Base-by-base conservation (phyloP, 768 basidiomycete species). In the Saitozyma podzolica region DNA sequence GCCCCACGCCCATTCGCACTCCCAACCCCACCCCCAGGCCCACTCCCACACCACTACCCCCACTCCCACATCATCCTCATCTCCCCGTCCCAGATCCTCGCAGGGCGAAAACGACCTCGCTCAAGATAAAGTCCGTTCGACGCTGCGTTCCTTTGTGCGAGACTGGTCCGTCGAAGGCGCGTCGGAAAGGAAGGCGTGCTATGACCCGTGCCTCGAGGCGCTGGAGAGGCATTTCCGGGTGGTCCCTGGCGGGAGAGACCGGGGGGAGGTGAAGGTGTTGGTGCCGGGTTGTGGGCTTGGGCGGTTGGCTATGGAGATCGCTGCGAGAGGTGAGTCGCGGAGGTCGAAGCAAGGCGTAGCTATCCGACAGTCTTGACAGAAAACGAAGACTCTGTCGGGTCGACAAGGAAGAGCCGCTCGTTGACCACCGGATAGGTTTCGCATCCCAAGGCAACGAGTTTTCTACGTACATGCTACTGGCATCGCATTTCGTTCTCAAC, bases 381-480 rank as follows among this genome's bases (percentile, higher is more conserved):
- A 29, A 29, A 29, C 29, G 29, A 29, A 29, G 29, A 29, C 29
- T 29, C 29, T 29, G 29, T 40, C 17, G 37, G 43, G 39, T 42
- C 19, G 20, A 11, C 29, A 37, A 39, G 16, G 9, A 39, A 11
- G 0, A 54, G 19, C 49, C 45, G 19, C 56, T 37, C 41, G 45
- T 9, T 57, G 40, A 57, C 14, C 8, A 43, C 3, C 40, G 37
- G 16, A 43, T 64, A 92, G 93, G 93, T 4, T 97, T 92, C 69
- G 81, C 89, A 0, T 92, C 89, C 66, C 93, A 95, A 78, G 93
- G 90, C 19, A 96, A 96, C 75, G 94, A 98, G 79, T 96, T 96
- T 76, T 92, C 91, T 40, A 89, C 94, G 67, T 92, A 91, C 79
- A 95, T 94, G 92, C 84, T 98, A 11, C 85, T 97, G 6, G 83